Percentiles rank a stretch among this genome's conserved stretches.
Evolutionary conservation across 2,329 filamentous ascomycete genomes (phyloP).

Genomic region (Fusarium devonianum): DNA sequence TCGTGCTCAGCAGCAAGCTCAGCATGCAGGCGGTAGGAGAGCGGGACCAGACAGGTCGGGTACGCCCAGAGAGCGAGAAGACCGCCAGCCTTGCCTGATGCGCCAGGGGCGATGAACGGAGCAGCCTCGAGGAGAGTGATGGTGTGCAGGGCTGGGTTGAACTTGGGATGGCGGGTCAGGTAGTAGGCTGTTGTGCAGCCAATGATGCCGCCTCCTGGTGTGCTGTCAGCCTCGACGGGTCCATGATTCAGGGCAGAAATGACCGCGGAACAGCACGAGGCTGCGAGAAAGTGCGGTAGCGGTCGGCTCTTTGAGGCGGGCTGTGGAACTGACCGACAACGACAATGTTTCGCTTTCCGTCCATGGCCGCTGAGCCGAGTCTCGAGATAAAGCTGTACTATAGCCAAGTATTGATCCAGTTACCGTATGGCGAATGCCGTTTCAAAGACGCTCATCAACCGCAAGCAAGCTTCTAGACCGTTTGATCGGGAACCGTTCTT

Average conservation of each 20-base stretch:
- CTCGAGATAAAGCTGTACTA: background rate
- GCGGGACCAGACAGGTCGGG: slow-evolving; percentile 79
- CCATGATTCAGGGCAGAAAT: background rate
- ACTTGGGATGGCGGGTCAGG: slow-evolving; percentile 83
- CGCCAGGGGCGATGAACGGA: slow-evolving; percentile 82
- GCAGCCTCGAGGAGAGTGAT: slow-evolving; percentile 89
- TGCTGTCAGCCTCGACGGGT: slow-evolving; percentile 16
- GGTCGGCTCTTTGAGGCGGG: background rate
- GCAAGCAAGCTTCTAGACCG: background rate
- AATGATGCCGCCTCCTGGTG: slow-evolving; percentile 85
- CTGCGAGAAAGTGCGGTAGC: background rate
- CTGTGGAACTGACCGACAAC: slow-evolving; percentile 53
- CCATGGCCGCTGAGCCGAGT: slow-evolving; percentile 38
- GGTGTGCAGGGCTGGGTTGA: slow-evolving; percentile 74
- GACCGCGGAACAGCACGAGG: slow-evolving; percentile 1
- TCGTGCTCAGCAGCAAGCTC: slow-evolving; percentile 85
- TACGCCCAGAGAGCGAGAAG: slow-evolving; percentile 93
- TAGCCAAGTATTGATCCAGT: background rate
- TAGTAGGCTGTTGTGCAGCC: slow-evolving; percentile 92
- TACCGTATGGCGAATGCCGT: background rate
- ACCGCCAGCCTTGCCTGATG: slow-evolving; percentile 93
- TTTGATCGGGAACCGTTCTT: slow-evolving; percentile 7
- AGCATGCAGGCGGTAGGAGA: slow-evolving; percentile 84
- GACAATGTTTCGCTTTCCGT: slow-evolving; percentile 55
- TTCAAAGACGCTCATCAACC: background rate